phyloP scores from a whole-genome alignment of 75 land plant genomes.

The Pseudotsuga menziesii region DNA sequence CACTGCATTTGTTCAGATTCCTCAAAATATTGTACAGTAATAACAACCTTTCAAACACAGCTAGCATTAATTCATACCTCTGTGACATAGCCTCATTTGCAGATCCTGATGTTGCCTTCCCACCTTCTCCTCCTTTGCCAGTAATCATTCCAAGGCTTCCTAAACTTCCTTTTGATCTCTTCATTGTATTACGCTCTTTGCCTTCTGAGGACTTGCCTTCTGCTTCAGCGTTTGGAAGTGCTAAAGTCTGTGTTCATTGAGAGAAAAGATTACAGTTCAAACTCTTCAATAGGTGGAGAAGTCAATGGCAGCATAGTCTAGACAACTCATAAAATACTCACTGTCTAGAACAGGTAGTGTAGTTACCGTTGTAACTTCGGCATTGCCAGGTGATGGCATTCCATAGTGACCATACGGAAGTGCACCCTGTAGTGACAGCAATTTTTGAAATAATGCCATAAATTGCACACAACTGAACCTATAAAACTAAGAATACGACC shows the following conservation, averaged over 20 bases:
- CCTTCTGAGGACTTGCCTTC: constrained; percentile 53
- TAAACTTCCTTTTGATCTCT: constrained; percentile 57
- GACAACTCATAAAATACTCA: constrained; percentile 11
- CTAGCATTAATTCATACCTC: constrained; percentile 28
- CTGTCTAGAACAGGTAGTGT: constrained; percentile 13
- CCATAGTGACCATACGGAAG: constrained; percentile 48
- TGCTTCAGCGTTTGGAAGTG: constrained; percentile 22
- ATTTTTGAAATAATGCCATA: background rate
- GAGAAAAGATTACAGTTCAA: background rate
- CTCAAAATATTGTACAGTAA: background rate
- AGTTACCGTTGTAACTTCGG: constrained; percentile 18
- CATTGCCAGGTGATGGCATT: constrained; percentile 17
- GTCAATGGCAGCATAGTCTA: constrained; percentile 1
- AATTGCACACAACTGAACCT: background rate
- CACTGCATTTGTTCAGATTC: background rate
- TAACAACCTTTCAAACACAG: background rate
- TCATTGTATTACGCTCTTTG: constrained; percentile 40
- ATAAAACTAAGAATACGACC: background rate
- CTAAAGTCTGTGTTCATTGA: constrained; percentile 15
- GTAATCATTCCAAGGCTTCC: constrained; percentile 31
- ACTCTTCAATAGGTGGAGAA: background rate
- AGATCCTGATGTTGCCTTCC: constrained; percentile 48
- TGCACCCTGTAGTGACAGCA: constrained; percentile 14
- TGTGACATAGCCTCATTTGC: constrained; percentile 60
- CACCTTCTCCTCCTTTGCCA: constrained; percentile 49